These are phyloP conservation scores for Fusarium solani-melongenae DNA, from an alignment of 2,329 filamentous ascomycete species.

Conservation along the genomic window DNA sequence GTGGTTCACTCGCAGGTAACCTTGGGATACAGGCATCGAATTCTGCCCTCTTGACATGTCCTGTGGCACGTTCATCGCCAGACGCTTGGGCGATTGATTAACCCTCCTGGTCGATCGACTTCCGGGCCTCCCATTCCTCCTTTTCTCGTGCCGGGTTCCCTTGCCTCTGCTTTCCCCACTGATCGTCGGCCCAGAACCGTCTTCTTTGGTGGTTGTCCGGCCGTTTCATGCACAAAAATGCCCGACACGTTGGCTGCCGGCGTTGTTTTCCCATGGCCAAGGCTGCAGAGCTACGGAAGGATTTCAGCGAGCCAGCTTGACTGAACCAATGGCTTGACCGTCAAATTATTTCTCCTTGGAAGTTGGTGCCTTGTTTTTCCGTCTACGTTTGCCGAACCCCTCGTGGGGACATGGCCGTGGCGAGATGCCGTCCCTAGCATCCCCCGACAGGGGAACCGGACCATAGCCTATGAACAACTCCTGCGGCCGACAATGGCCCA, in stretches of 20 bases:
- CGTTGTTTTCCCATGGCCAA: background rate
- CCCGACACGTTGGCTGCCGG: slow-evolving; percentile 1
- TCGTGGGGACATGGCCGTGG: background rate
- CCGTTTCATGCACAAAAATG: slow-evolving; percentile 26
- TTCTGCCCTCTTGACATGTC: background rate
- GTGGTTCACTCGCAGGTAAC: background rate
- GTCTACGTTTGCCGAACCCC: background rate
- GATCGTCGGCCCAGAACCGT: slow-evolving; percentile 10
- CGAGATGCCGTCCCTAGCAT: background rate
- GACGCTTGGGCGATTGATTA: slow-evolving; percentile 27
- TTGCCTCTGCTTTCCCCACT: slow-evolving; percentile 10
- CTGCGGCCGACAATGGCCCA: background rate
- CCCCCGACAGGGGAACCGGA: slow-evolving; percentile 15
- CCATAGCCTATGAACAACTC: slow-evolving; percentile 4
- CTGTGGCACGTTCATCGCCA: slow-evolving; percentile 11
- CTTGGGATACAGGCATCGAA: background rate
- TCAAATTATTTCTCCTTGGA: background rate
- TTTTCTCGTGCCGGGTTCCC: background rate
- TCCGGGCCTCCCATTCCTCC: slow-evolving; percentile 2
- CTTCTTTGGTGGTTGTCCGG: slow-evolving; percentile 4
- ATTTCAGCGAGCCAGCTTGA: background rate
- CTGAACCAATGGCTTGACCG: background rate
- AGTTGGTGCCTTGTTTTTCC: background rate
- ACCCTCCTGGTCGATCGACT: background rate
- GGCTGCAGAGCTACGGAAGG: background rate